Evolutionary conservation across 192 early-diverging fungal genomes (phyloP), one percentile per base, ranked within the genome.

Genomic region (Phycomyces blakesleeanus): DNA sequence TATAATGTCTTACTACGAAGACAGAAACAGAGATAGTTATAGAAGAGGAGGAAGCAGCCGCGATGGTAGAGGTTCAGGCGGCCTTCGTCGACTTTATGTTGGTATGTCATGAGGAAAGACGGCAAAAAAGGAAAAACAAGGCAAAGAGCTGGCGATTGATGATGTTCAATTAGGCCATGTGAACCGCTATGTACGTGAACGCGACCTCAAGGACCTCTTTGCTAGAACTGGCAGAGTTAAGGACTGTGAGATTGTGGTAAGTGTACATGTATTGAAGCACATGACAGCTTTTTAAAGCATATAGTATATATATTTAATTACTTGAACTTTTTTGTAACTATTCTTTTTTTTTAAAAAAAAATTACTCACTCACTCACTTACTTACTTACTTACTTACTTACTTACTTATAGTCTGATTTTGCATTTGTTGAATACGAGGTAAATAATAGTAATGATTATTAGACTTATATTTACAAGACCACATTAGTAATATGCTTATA

Each of bases 341-440:
- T n/a, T n/a, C n/a, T n/a, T n/a, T n/a, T n/a, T n/a, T n/a, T n/a
- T 61, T 2, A 49, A 34, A 50, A 10, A n/a, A 39, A 22, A 34
- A 24, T 27, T 29, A 16, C 27, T 37, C 18, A 40, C n/a, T 42
- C 7, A 21, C 25, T 29, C 27, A 27, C 27, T 26, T 7, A n/a
- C 56, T 20, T 51, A 42, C 0, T 61, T 49, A 38, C 44, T 40
- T 15, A 22, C 57, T 8, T 57, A 9, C 18, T 10, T 51, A n/a
- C 14, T 11, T 56, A 20, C 42, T 50, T 41, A 26, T 42, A 73
- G 71, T n/a, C 34, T 22, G 40, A 57, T 25, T 73, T 57, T 63
- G 64, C 59, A 20, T 73, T 73, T 50, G 50, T 73, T 51, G 71
- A 73, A 51, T 73, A 51, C 21, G 64, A 67, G 34, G 71, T 71